Evolutionary conservation across 805 yeast species (phyloP), one percentile per base, ranked within the genome.

Genomic region (Kluyveromyces lactis): DNA sequence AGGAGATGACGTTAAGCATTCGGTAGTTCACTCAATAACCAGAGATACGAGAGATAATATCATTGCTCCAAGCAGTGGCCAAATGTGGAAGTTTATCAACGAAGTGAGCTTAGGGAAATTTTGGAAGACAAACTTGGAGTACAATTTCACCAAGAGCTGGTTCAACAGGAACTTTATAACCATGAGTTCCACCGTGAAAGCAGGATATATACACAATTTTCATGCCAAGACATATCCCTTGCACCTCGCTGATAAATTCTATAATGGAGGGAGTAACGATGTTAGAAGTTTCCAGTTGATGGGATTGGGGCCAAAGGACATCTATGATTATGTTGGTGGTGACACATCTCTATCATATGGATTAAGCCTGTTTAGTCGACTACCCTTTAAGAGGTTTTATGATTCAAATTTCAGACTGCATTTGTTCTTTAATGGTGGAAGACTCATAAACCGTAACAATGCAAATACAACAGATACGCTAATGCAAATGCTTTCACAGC

Each of bases 171-270:
- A 56, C 41, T 55, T 53, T 37, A 26, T 59, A 31, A 77, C 85
- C 3, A 45, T 79, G 23, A 73, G 72, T 36, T 46, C 73, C 2
- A 62, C 74, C 1, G 51, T 69, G 4, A 71, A 71, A 33, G 63
- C 73, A 29, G 95, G 95, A 4, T 66, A 68, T 40, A 64, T 85
- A 21, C 61, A 66, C 42, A 65, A 73, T 40, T 53, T 71, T 18
- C 50, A 50, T 17, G 37, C 47, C 9, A 48, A 39, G 43, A 52
- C 44, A 40, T 61, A 40, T 53, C 80, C 56, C 9, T 44, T 70
- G 1, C 89, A 83, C 51, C 53, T 80, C 23, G 72, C 80, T 54
- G 98, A 90, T 58, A 72, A 84, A 47, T 90, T 89, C 56, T 85
- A 79, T 52, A 67, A 84, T 33, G 95, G 96, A 13, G 96, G 95